These are phyloP conservation scores for Asclepias syriaca DNA, from an alignment of 257 asterid species.

Conservation along the genomic window DNA sequence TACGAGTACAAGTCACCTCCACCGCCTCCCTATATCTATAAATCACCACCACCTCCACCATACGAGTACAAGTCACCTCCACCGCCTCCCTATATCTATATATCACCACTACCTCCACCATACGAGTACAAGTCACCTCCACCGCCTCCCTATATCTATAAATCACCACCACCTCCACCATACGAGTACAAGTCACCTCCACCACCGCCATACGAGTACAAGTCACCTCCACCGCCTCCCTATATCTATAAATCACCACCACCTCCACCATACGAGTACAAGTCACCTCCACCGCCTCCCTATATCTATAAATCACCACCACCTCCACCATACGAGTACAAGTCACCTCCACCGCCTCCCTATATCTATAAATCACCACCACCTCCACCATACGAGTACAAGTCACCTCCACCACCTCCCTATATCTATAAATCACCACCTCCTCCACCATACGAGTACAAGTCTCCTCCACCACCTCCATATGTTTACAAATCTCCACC, in stretches of 20 bases:
- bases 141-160: no score
- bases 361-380: background rate
- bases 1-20: background rate
- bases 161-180: background rate
- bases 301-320: conserved; percentile 1
- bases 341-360: background rate
- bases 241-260: background rate
- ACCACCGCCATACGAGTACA: background rate
- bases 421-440: background rate
- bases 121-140: no score
- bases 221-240: background rate
- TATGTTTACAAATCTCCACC: conserved; percentile 1
- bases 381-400: background rate
- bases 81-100: background rate
- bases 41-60: no score
- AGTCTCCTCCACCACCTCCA: conserved; percentile 6
- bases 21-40: background rate
- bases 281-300: background rate
- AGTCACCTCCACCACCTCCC: background rate
- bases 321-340: background rate
- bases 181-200: background rate
- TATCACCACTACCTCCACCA: background rate
- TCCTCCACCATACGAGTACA: background rate
- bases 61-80: no score
- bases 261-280: background rate